phyloP scores from a whole-genome alignment of 768 basidiomycete species.

The Psilocybe sp. region DNA sequence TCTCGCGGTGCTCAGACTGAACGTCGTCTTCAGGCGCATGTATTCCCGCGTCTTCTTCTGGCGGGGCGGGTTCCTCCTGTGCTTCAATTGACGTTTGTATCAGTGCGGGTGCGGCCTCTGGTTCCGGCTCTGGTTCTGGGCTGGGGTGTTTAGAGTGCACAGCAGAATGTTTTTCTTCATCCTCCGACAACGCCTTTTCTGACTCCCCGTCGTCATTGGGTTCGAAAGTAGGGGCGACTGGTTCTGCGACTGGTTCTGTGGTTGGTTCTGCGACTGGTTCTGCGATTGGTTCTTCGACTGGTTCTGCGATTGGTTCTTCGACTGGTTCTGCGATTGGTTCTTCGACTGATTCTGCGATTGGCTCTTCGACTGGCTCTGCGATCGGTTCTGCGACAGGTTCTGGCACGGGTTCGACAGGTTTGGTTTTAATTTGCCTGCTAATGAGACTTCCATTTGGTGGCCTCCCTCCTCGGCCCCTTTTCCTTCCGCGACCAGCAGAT shows the following conservation, averaged over 20 bases:
- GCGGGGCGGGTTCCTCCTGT: neutral
- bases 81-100: neutral
- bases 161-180: constrained; percentile 3
- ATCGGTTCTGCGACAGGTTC: neutral
- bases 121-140: neutral
- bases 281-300: neutral
- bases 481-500: no score
- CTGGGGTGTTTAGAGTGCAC: neutral
- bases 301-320: neutral
- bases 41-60: neutral
- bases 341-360: neutral
- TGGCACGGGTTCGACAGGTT: no score
- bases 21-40: no score
- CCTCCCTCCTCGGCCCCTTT: no score
- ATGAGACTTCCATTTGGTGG: no score
- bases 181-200: constrained; percentile 12
- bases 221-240: constrained; percentile 3
- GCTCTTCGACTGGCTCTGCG: neutral
- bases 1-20: no score
- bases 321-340: neutral
- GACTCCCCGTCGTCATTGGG: constrained; percentile 16
- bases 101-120: neutral
- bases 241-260: neutral
- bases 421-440: no score
- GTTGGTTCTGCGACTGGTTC: neutral